Evolutionary conservation across 192 early-diverging fungal genomes (phyloP).

Genomic region (Geranomyces michiganensis): DNA sequence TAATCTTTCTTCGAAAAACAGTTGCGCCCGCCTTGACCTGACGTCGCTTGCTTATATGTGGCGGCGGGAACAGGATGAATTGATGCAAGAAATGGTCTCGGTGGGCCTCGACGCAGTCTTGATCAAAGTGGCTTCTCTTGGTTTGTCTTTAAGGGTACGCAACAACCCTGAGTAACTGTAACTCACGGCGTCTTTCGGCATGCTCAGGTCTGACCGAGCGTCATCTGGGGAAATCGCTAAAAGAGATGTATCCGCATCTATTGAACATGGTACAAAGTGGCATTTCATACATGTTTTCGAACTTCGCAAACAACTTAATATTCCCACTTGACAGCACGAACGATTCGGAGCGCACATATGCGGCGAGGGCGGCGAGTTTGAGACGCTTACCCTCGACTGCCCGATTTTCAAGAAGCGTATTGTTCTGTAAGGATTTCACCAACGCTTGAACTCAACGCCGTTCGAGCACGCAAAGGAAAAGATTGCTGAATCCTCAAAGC

Average conservation of each 20-base stretch:
- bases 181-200: too few species aligned
- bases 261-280: conserved; percentile 57
- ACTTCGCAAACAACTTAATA: too few species aligned
- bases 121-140: conserved; percentile 90
- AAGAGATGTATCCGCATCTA: conserved; percentile 76
- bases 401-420: conserved; percentile 88
- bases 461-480: too few species aligned
- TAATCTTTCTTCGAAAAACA: too few species aligned
- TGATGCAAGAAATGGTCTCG: conserved; percentile 86
- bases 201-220: conserved; percentile 62
- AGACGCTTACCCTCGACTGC: conserved; percentile 90
- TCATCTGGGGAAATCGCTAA: conserved; percentile 81
- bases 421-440: conserved; percentile 72
- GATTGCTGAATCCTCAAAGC: not conserved
- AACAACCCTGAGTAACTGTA: too few species aligned
- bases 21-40: conserved; percentile 83
- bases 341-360: conserved; percentile 86
- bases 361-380: conserved; percentile 98
- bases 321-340: conserved; percentile 65
- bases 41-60: conserved; percentile 86
- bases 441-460: too few species aligned
- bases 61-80: conserved; percentile 80
- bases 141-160: conserved; percentile 14
- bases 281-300: not conserved
- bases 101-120: conserved; percentile 78